A percentile compares a stretch with the other conserved stretches of the same genome.
Conservation (phyloP, 1,284 basidiomycete species). For the Cutaneotrichosporon sp. region DNA sequence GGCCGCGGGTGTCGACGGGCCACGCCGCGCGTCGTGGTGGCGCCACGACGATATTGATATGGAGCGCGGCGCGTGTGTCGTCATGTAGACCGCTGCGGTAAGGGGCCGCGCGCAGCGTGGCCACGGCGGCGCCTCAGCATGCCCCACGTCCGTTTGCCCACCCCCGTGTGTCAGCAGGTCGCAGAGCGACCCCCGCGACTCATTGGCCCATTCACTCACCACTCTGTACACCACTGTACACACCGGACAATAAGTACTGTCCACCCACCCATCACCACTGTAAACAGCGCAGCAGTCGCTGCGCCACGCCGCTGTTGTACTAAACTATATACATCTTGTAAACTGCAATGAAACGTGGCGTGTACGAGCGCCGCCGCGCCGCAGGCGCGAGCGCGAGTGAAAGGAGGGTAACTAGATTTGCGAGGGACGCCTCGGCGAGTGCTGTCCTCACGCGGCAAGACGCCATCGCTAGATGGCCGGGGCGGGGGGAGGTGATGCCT, state of each 20-base stretch:
- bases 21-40: conserved; percentile 4
- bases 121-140: not conserved
- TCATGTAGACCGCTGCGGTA: conserved; percentile 7
- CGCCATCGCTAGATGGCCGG: not conserved
- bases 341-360: not conserved
- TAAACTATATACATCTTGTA: not conserved
- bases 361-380: too few species aligned
- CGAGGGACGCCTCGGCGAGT: too few species aligned
- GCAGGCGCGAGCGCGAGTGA: too few species aligned
- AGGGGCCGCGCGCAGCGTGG: not conserved
- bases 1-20: conserved; percentile 2
- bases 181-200: too few species aligned
- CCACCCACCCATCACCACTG: too few species aligned
- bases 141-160: too few species aligned
- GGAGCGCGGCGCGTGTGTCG: conserved; percentile 15
- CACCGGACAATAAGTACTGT: too few species aligned
- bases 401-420: too few species aligned
- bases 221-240: not conserved
- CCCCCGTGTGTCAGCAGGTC: too few species aligned
- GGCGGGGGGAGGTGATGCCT: too few species aligned
- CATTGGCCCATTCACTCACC: not conserved
- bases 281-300: too few species aligned
- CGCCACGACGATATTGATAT: conserved; percentile 11
- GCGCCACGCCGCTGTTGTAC: not conserved
- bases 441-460: too few species aligned